phyloP scores from a whole-genome alignment of 2,329 filamentous ascomycete species.

The Exophiala spinifera region DNA sequence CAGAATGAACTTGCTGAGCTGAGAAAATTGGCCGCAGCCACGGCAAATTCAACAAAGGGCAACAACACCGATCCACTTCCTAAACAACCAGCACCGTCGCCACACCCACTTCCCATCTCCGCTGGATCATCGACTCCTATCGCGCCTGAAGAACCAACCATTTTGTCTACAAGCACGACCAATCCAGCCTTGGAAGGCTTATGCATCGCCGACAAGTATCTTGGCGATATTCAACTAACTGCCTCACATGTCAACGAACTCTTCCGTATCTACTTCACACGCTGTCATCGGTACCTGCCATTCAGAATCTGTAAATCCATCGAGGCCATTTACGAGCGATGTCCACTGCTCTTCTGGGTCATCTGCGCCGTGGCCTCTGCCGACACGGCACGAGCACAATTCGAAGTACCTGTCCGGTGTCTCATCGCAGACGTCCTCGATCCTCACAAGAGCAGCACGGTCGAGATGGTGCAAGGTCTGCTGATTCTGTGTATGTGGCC shows the following conservation, averaged over 20 bases:
- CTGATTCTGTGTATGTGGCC: slow-evolving; percentile 30
- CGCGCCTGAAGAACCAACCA: background rate
- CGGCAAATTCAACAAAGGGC: background rate
- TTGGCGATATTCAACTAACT: slow-evolving; percentile 8
- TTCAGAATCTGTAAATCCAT: slow-evolving; percentile 10
- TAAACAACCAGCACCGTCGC: background rate
- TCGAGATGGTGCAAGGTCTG: slow-evolving; percentile 27
- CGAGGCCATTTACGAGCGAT: slow-evolving; percentile 9
- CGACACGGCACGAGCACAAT: background rate
- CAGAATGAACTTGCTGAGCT: slow-evolving; percentile 10
- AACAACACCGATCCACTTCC: background rate
- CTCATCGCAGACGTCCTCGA: slow-evolving; percentile 19
- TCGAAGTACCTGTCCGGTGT: slow-evolving; percentile 18
- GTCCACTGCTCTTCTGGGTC: slow-evolving; percentile 15
- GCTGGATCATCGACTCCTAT: background rate
- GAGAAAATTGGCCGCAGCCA: slow-evolving; percentile 2
- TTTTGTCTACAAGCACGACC: background rate
- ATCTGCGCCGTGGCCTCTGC: slow-evolving; percentile 12
- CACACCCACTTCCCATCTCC: background rate
- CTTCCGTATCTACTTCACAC: slow-evolving; percentile 15
- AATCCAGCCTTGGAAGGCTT: background rate
- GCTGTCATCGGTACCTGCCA: slow-evolving; percentile 16
- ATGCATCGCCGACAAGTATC: slow-evolving; percentile 4
- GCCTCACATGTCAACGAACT: slow-evolving; percentile 12
- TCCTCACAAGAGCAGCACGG: slow-evolving; percentile 18